These are phyloP conservation scores for Cladosporium sp. DNA, from an alignment of 2,329 filamentous ascomycete species.

Conservation along the genomic window DNA sequence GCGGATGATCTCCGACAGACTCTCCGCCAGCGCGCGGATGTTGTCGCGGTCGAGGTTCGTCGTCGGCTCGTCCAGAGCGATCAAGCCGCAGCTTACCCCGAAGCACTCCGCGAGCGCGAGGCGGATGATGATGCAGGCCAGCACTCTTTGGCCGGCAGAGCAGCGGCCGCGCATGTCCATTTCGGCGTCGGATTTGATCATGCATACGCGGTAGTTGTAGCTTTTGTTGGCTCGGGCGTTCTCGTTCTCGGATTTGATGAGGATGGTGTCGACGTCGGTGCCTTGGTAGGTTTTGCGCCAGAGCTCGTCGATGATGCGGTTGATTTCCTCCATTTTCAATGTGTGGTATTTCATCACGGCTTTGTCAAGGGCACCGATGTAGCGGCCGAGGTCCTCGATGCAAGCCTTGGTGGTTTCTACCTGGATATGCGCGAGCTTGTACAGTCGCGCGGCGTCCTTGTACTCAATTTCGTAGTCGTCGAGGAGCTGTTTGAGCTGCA, in stretches of 20 bases:
- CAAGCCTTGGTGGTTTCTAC: conserved; percentile 89
- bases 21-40: conserved; percentile 80
- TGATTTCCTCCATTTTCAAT: conserved; percentile 98
- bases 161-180: conserved; percentile 99
- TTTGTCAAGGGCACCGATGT: conserved; percentile 79
- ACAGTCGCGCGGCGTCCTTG: conserved; percentile 72
- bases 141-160: conserved; percentile 92
- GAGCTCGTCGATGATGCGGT: conserved; percentile 88
- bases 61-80: conserved; percentile 94
- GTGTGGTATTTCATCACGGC: conserved; percentile 97
- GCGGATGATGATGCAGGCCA: conserved; percentile 95
- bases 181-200: conserved; percentile 95
- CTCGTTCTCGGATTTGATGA: conserved; percentile 90
- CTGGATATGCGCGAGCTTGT: conserved; percentile 82
- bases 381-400: conserved; percentile 82
- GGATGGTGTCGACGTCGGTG: conserved; percentile 93
- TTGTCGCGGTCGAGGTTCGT: conserved; percentile 96
- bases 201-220: conserved; percentile 96
- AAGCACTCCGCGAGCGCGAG: conserved; percentile 95
- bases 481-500: conserved; percentile 67
- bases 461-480: conserved; percentile 83
- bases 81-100: conserved; percentile 89
- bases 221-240: conserved; percentile 66
- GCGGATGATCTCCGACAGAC: conserved; percentile 81
- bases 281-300: conserved; percentile 97